Percentiles rank a stretch among this genome's conserved stretches.
Evolutionary conservation across 1,284 basidiomycete genomes (phyloP).

Genomic region (Cutaneotrichosporon cutaneum): DNA sequence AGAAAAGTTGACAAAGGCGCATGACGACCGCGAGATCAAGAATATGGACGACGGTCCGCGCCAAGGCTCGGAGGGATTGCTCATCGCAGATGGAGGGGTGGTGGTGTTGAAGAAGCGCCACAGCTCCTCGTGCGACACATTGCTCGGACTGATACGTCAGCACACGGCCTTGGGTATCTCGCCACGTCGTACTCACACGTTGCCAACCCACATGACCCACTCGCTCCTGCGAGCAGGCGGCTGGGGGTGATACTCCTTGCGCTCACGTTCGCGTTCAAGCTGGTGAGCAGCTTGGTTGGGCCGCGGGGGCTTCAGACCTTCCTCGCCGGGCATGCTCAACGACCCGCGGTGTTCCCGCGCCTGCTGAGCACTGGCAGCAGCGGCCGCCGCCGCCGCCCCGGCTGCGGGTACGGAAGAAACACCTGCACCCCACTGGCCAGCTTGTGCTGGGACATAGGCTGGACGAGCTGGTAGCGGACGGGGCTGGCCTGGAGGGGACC

Average conservation of each 20-base stretch:
- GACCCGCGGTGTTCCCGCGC: conserved; percentile 9
- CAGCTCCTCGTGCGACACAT: conserved; percentile 82
- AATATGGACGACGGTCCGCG: conserved; percentile 81
- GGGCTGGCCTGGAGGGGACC: conserved; percentile 10
- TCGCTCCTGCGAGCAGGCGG: conserved; percentile 68
- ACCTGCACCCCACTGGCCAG: neutral
- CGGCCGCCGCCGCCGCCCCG: neutral
- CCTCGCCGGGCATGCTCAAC: neutral
- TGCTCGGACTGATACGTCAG: conserved; percentile 53
- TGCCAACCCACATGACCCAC: conserved; percentile 84
- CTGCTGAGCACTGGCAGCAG: conserved; percentile 1
- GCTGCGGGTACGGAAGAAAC: neutral
- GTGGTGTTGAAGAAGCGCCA: conserved; percentile 74
- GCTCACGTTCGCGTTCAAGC: conserved; percentile 28
- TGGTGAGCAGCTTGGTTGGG: neutral
- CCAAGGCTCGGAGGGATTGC: conserved; percentile 35
- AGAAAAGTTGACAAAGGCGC: conserved; percentile 88
- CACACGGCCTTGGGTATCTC: neutral
- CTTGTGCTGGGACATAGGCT: neutral
- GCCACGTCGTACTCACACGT: conserved; percentile 45
- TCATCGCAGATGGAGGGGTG: conserved; percentile 27
- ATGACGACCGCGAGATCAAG: conserved; percentile 86
- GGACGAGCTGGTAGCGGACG: neutral
- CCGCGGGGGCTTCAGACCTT: conserved; percentile 4
- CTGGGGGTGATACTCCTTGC: conserved; percentile 53